Percentiles rank a stretch among this genome's conserved stretches.
phyloP scores from a whole-genome alignment of 495 filamentous ascomycete genomes.

The Podospora australis region DNA sequence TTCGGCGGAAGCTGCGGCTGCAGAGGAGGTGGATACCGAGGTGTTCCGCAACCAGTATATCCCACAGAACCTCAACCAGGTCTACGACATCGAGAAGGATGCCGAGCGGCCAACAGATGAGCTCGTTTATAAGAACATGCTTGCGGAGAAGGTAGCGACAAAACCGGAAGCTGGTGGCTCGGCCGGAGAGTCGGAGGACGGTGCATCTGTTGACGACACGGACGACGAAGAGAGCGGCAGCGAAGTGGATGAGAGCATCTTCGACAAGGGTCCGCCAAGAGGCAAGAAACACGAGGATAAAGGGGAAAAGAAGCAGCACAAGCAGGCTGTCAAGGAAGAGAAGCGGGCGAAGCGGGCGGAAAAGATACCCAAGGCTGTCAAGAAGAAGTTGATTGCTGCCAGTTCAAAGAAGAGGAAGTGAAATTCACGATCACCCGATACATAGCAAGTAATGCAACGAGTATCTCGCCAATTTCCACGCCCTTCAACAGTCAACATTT shows the following conservation, averaged over 20 bases:
- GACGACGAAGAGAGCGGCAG: conserved; percentile 33
- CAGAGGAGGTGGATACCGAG: conserved; percentile 69
- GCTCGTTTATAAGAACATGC: conserved; percentile 72
- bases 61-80: conserved; percentile 85
- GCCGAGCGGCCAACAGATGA: conserved; percentile 65
- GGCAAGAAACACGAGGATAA: conserved; percentile 92
- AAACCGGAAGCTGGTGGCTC: conserved; percentile 30
- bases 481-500: too few relatives aligned
- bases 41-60: conserved; percentile 96
- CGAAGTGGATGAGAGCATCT: conserved; percentile 41
- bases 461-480: too few relatives aligned
- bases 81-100: conserved; percentile 93
- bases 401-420: conserved; percentile 35
- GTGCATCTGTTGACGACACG: conserved; percentile 40
- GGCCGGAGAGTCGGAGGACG: conserved; percentile 35
- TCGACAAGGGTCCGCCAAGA: conserved; percentile 62
- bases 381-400: conserved; percentile 64
- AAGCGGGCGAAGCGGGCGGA: conserved; percentile 85
- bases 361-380: conserved; percentile 92
- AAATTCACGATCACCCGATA: too few relatives aligned
- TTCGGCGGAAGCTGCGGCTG: conserved; percentile 39
- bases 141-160: conserved; percentile 60
- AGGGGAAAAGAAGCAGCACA: conserved; percentile 81
- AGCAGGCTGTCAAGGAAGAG: conserved; percentile 86
- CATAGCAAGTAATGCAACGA: too few relatives aligned